Evolutionary conservation across 176 grass and related monocot genomes (phyloP).

Genomic region (Eleusine indica): DNA sequence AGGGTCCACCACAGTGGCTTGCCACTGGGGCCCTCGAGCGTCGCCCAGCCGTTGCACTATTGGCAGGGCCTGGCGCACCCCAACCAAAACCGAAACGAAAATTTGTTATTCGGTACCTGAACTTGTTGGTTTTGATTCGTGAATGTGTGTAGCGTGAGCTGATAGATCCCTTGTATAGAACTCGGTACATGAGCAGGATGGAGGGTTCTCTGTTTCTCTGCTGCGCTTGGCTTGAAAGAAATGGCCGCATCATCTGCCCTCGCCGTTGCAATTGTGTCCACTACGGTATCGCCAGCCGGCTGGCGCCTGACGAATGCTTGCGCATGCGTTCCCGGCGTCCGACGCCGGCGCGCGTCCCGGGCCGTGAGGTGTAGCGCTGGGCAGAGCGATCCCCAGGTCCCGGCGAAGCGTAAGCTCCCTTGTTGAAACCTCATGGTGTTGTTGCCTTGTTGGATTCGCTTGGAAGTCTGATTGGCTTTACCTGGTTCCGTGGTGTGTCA

Average conservation of each 20-base stretch:
- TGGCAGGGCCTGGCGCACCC: no score
- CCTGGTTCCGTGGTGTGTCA: not conserved
- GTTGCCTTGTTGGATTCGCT: not conserved
- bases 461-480: not conserved
- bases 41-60: not conserved
- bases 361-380: constrained; percentile 38
- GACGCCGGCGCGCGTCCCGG: not conserved
- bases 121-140: no score
- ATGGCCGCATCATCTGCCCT: constrained; percentile 12
- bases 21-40: constrained; percentile 9
- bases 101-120: no score
- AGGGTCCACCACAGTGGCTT: constrained; percentile 10
- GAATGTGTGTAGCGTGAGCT: no score
- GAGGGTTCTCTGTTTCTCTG: not conserved
- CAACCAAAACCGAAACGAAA: no score
- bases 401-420: constrained; percentile 38
- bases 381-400: constrained; percentile 16
- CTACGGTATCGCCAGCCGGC: not conserved
- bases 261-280: not conserved
- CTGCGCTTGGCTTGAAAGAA: not conserved
- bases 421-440: not conserved
- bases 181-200: not conserved
- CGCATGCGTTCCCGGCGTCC: not conserved
- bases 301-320: not conserved
- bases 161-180: no score